A percentile compares a stretch with the other conserved stretches of the same genome.
Conservation (phyloP, 2,329 filamentous ascomycete species). For the Didymella glomerata region DNA sequence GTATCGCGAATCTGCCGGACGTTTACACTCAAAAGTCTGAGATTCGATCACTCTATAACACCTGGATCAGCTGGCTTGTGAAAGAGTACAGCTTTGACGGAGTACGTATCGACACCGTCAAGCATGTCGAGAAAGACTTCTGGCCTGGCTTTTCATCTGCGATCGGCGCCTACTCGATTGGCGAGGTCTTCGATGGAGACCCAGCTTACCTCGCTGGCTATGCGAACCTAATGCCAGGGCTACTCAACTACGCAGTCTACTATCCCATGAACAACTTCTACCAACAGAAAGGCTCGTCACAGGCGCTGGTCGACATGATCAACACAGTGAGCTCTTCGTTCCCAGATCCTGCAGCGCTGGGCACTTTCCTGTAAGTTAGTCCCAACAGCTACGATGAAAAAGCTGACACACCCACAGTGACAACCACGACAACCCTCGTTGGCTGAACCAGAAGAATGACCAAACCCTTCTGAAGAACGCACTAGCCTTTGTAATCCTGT, state of each 20-base stretch:
- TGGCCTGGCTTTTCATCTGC: conserved; percentile 63
- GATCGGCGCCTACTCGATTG: conserved; percentile 67
- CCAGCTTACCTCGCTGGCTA: conserved; percentile 63
- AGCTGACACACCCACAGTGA: conserved; percentile 26
- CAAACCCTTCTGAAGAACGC: conserved; percentile 50
- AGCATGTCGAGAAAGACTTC: conserved; percentile 68
- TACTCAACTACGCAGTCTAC: conserved; percentile 68
- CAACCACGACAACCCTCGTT: conserved; percentile 53
- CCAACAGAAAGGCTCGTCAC: conserved; percentile 42
- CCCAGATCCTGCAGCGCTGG: conserved; percentile 48
- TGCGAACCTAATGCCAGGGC: conserved; percentile 63
- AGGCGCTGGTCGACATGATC: conserved; percentile 48
- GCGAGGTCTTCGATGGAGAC: conserved; percentile 67
- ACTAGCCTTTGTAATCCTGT: conserved; percentile 49
- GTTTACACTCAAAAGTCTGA: conserved; percentile 38
- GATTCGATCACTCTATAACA: conserved; percentile 36
- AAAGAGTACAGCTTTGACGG: conserved; percentile 57
- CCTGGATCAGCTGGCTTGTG: conserved; percentile 45
- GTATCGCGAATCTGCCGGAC: conserved; percentile 44
- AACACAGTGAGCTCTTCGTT: conserved; percentile 44
- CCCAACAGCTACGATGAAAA: background rate
- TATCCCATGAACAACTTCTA: conserved; percentile 52
- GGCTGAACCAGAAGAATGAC: conserved; percentile 49
- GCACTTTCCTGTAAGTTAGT: conserved; percentile 37
- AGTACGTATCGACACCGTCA: conserved; percentile 68